A percentile compares a stretch with the other conserved stretches of the same genome.
These are phyloP conservation scores for Fusarium tanahbumbuense DNA, from an alignment of 2,329 filamentous ascomycete genomes.

Conservation along the genomic window DNA sequence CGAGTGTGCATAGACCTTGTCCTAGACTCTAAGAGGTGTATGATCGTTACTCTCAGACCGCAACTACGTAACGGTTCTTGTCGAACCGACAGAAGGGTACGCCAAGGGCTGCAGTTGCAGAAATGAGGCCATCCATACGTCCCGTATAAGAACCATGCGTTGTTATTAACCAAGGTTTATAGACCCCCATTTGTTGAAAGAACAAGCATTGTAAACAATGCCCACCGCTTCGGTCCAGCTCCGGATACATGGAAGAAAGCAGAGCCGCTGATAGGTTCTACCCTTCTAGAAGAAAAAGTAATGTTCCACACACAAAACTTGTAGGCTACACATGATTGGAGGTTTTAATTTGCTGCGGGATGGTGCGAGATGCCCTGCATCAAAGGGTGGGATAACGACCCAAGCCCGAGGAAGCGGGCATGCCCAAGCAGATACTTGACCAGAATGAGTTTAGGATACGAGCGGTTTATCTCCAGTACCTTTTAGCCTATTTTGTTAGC, in stretches of 20 bases:
- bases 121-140: not conserved
- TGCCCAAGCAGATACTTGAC: not conserved
- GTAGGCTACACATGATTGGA: not conserved
- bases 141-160: not conserved
- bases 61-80: not conserved
- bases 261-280: not conserved
- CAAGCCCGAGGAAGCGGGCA: not conserved
- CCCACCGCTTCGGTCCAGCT: not conserved
- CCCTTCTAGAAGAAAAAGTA: not conserved
- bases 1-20: not conserved
- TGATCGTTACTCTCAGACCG: not conserved
- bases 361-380: not conserved
- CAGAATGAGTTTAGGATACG: not conserved
- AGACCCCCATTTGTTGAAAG: not conserved
- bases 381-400: not conserved
- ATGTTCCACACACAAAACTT: not conserved
- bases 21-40: not conserved
- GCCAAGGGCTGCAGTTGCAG: not conserved
- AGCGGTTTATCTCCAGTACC: not conserved
- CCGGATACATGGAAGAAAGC: not conserved
- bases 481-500: not conserved
- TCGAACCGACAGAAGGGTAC: not conserved
- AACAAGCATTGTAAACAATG: not conserved
- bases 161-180: not conserved
- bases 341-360: constrained; percentile 3